Base-by-base conservation (phyloP, 495 filamentous ascomycete genomes). In the Coniosporium apollinis region DNA sequence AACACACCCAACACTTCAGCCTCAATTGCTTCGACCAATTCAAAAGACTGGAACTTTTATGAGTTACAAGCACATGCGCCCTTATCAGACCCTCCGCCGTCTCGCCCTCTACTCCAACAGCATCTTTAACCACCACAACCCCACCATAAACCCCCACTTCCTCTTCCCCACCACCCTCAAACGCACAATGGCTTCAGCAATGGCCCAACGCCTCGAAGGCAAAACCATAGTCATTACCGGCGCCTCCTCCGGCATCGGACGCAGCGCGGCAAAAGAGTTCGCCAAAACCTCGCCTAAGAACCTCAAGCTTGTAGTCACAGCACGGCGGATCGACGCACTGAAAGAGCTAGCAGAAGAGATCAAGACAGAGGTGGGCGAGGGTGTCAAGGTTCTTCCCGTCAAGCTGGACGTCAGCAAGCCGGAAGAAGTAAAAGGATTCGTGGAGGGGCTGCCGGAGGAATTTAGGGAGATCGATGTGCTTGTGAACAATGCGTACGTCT, bases 401-500 rank as follows among this genome's bases (percentile, higher is more conserved):
- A 74, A 82, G 58, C 64, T 97, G 33, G 89, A 97, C 53, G 78
- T 97, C 24, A 83, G 80, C 59, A 78, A 79, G 25, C 65, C 80
- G 0, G 73, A 74, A 17, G 75, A 89, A 44, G 69, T 97, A 13
- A 63, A 69, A 34, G 65, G 61, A 17, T 92, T 97, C 53, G 72
- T 94, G 17, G 58, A 56, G 0, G 65, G 60, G 9, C 52, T 96
- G 47, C 84, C 86, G 0, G 71, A 74, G 36, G 89, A 84, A 52
- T 97, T 80, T 57, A 71, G 72, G 59, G 75, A 82, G 21, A 80
- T 96, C 40, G 73, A 94, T 61, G 69, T 97, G 7, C 52, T 97
- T 44, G 85, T 97, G 3, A 97, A 97, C 57, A 97, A 96, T 69
- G 89, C 89, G 85, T 92, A 58, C 56, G 80, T 69, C n/a, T n/a